Conservation (phyloP, 345 rosid species). For the Rhizophora mangle region DNA sequence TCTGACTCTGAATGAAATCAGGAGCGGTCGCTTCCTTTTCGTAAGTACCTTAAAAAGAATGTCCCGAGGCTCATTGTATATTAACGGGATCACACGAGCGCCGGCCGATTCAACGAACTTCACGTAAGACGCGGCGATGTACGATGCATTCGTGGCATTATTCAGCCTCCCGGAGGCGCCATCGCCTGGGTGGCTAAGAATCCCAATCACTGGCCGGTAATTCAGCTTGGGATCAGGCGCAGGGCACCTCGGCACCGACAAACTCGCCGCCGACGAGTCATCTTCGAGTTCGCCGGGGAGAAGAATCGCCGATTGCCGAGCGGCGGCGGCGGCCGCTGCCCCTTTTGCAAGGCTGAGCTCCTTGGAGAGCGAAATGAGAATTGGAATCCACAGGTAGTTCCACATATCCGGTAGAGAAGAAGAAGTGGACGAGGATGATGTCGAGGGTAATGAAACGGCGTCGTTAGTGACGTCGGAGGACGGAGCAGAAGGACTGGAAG, state of each 20-base stretch:
- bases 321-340: conserved; percentile 7
- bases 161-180: conserved; percentile 81
- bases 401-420: conserved; percentile 26
- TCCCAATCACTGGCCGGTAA: conserved; percentile 78
- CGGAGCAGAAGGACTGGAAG: conserved; percentile 17
- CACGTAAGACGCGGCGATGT: conserved; percentile 80
- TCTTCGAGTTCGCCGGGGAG: conserved; percentile 42
- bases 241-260: conserved; percentile 38
- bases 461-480: conserved; percentile 25
- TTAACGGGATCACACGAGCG: conserved; percentile 83
- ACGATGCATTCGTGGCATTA: conserved; percentile 50
- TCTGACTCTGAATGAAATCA: background rate
- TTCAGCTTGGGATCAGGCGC: conserved; percentile 51
- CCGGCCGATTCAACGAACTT: conserved; percentile 92
- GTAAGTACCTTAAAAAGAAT: conserved; percentile 54
- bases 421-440: conserved; percentile 15
- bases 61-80: conserved; percentile 65
- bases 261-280: conserved; percentile 12
- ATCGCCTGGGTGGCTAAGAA: conserved; percentile 81
- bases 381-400: conserved; percentile 48
- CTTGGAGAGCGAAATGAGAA: conserved; percentile 48
- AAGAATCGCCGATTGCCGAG: conserved; percentile 21
- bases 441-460: conserved; percentile 27
- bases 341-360: conserved; percentile 31
- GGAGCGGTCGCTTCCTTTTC: background rate